Base-by-base conservation (phyloP, 148 eudicot genomes). In the Rhododendron ferrugineum region DNA sequence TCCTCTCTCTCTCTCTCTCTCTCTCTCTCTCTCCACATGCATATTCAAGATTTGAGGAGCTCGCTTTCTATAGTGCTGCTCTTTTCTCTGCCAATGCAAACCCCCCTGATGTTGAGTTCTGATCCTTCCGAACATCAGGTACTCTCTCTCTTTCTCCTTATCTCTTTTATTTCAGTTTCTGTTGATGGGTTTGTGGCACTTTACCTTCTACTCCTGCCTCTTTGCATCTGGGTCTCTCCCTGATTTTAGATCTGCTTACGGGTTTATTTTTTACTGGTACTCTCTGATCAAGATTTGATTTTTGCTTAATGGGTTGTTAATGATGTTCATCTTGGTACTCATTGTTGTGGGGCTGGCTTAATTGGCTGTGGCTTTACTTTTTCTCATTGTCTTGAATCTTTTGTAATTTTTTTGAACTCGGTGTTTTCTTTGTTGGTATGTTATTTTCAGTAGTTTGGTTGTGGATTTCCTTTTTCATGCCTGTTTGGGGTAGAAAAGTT, bases 151-250 rank as follows among this genome's bases (percentile, higher is more conserved):
- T 36, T n/a, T n/a, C 37, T 2, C 52, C 20, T 1, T 5, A 5
- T n/a, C 84, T 3, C 75, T 4, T 46, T 82, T 10, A 5, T 6
- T 44, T 10, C 46, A 5, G 36, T 46, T 36, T 37, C 46, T 44
- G 58, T 68, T 68, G 14, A 83, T 83, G 84, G 77, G 77, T 70
- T 83, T 68, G 28, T 83, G 84, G 30, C 72, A 44, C 40, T 83
- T 26, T 83, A 68, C 56, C 34, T 47, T 32, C 78, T 70, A 18
- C 46, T 46, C 18, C 32, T 68, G 42, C 77, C 47, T 64, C 72
- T 58, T 49, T 32, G 79, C 46, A 49, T 70, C 85, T 83, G 66
- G 85, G 79, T 49, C 79, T 72, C 30, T 30, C 62, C 32, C 60
- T 72, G 78, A 18, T 83, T 82, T 30, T 70, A 62, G 85, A 83